Evolutionary conservation across 495 filamentous ascomycete genomes (phyloP).

Genomic region (Jackrogersella multiformis): DNA sequence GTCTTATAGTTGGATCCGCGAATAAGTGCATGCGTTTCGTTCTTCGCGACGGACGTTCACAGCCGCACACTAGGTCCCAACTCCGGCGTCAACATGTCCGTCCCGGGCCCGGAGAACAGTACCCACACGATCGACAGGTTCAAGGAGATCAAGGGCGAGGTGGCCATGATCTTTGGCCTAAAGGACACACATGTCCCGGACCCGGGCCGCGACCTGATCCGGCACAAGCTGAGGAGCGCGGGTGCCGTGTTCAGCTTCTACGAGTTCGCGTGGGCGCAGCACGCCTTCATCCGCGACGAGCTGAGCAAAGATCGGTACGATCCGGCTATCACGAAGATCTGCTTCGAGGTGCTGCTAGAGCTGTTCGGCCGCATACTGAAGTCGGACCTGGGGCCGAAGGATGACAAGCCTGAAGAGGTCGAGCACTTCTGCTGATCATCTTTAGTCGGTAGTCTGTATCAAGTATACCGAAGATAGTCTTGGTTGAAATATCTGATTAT

Average conservation of each 20-base stretch:
- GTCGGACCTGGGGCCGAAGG: slow-evolving; percentile 72
- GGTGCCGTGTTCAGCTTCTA: slow-evolving; percentile 83
- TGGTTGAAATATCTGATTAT: slow-evolving; percentile 3
- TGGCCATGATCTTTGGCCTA: slow-evolving; percentile 87
- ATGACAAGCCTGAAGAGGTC: slow-evolving; percentile 58
- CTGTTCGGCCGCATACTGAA: slow-evolving; percentile 82
- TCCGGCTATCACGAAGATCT: slow-evolving; percentile 84
- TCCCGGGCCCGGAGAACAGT: slow-evolving; percentile 42
- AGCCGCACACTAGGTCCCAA: slow-evolving; percentile 71
- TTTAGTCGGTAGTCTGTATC: slow-evolving; percentile 7
- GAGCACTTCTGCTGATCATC: slow-evolving; percentile 65
- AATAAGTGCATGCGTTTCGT: slow-evolving; percentile 80
- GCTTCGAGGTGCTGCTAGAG: slow-evolving; percentile 91
- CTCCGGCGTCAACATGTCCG: slow-evolving; percentile 44
- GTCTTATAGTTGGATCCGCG: slow-evolving; percentile 68
- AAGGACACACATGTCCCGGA: slow-evolving; percentile 91
- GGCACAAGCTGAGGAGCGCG: slow-evolving; percentile 79
- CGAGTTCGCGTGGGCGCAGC: slow-evolving; percentile 91
- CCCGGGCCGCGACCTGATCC: slow-evolving; percentile 84
- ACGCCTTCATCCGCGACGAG: slow-evolving; percentile 97
- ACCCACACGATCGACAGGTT: slow-evolving; percentile 58
- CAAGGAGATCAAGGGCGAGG: slow-evolving; percentile 78
- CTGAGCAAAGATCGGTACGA: slow-evolving; percentile 93
- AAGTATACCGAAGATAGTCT: background rate
- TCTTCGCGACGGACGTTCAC: slow-evolving; percentile 95